Percentiles rank a stretch among this genome's conserved stretches.
Evolutionary conservation across 441 rosid species (phyloP).

Genomic region (Rhodomyrtus psidioides): DNA sequence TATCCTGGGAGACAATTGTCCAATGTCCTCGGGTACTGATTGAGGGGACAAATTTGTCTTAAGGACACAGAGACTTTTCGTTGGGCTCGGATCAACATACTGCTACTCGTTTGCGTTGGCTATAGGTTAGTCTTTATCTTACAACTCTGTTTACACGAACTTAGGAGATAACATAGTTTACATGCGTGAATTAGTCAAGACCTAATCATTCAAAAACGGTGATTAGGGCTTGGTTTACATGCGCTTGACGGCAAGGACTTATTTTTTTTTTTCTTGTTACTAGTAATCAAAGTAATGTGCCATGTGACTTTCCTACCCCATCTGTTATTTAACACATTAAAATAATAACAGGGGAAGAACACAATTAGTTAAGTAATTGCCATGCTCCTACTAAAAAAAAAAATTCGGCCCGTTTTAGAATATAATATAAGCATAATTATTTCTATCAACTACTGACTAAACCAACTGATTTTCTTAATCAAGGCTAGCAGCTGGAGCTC

Average conservation of each 20-base stretch:
- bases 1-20: too few relatives aligned
- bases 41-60: too few relatives aligned
- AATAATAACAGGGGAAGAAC: neutral
- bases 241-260: neutral
- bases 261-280: neutral
- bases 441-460: neutral
- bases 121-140: too few relatives aligned
- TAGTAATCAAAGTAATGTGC: neutral
- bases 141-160: too few relatives aligned
- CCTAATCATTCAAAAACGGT: neutral
- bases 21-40: too few relatives aligned
- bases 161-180: too few relatives aligned
- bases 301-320: neutral
- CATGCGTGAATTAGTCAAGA: neutral
- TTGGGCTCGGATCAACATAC: too few relatives aligned
- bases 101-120: too few relatives aligned
- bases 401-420: neutral
- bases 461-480: neutral
- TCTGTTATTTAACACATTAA: neutral
- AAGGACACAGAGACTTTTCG: too few relatives aligned
- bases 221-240: neutral
- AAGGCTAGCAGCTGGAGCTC: neutral
- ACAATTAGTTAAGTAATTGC: neutral
- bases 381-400: neutral
- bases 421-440: neutral